Percentiles rank a stretch among this genome's conserved stretches.
Evolutionary conservation across 2,329 filamentous ascomycete species (phyloP).

Genomic region (Emergomyces orientalis): DNA sequence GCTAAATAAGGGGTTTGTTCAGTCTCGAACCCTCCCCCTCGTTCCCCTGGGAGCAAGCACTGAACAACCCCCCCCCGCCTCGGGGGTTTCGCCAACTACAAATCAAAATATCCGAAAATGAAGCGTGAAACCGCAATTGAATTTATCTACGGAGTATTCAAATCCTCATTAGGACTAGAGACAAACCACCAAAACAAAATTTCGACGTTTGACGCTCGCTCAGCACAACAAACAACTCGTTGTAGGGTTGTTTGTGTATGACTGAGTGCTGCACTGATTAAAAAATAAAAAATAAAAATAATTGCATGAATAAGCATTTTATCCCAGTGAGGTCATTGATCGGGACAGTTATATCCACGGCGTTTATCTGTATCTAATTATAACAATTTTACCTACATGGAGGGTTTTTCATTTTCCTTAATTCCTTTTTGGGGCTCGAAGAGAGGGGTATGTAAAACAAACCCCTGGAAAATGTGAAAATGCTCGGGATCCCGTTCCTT

Average conservation of each 20-base stretch:
- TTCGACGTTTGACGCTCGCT: not conserved
- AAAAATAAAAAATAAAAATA: not conserved
- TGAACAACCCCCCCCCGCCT: no score
- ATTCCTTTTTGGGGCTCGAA: not conserved
- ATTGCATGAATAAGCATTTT: not conserved
- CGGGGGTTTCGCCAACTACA: no score
- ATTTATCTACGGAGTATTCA: no score
- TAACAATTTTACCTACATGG: not conserved
- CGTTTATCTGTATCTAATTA: not conserved
- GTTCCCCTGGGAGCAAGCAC: no score
- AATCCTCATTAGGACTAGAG: not conserved
- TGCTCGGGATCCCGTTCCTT: not conserved
- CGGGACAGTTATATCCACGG: not conserved
- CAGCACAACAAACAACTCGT: not conserved
- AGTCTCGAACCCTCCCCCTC: no score
- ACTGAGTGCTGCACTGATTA: not conserved
- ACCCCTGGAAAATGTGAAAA: not conserved
- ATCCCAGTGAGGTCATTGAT: not conserved
- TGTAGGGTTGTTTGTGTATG: not conserved
- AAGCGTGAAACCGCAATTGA: no score
- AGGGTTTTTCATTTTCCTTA: not conserved
- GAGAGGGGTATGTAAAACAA: not conserved
- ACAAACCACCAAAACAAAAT: not conserved
- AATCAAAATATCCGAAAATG: no score
- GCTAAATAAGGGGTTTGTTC: no score